phyloP scores from a whole-genome alignment of 2,329 filamentous ascomycete species.

The Monilinia fructicola region DNA sequence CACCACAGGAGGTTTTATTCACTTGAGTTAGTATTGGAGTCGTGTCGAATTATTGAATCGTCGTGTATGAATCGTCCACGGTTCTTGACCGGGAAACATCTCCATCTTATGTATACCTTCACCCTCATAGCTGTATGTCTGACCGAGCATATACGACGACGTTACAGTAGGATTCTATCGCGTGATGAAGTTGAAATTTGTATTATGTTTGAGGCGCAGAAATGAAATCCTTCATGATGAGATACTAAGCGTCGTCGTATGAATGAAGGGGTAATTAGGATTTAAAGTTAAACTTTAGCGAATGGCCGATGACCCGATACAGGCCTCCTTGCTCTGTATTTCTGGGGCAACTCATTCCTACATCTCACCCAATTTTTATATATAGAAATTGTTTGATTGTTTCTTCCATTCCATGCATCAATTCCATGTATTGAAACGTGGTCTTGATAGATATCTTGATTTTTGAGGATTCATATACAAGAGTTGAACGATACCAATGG shows the following conservation, averaged over 20 bases:
- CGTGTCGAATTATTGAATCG: neutral
- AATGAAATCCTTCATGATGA: conserved; percentile 8
- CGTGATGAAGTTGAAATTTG: conserved; percentile 8
- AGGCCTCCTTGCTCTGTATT: neutral
- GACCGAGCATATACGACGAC: neutral
- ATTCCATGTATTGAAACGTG: neutral
- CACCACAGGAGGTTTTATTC: neutral
- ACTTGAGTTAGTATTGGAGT: neutral
- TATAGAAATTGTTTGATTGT: conserved; percentile 17
- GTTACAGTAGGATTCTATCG: conserved; percentile 15
- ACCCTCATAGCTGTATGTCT: neutral
- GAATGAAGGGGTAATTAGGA: conserved; percentile 9
- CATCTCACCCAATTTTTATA: conserved; percentile 7
- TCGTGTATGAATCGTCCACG: neutral
- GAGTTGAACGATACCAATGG: neutral
- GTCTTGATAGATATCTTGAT: neutral
- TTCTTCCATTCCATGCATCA: neutral
- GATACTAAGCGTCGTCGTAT: neutral
- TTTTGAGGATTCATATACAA: neutral
- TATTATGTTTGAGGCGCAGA: conserved; percentile 22
- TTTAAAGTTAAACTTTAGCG: conserved; percentile 11
- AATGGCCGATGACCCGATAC: neutral
- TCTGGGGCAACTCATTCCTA: conserved; percentile 5
- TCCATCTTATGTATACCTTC: conserved; percentile 19
- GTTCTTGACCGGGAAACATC: neutral